Conservation (phyloP, 768 basidiomycete species). For the Tricholoma furcatifolium region DNA sequence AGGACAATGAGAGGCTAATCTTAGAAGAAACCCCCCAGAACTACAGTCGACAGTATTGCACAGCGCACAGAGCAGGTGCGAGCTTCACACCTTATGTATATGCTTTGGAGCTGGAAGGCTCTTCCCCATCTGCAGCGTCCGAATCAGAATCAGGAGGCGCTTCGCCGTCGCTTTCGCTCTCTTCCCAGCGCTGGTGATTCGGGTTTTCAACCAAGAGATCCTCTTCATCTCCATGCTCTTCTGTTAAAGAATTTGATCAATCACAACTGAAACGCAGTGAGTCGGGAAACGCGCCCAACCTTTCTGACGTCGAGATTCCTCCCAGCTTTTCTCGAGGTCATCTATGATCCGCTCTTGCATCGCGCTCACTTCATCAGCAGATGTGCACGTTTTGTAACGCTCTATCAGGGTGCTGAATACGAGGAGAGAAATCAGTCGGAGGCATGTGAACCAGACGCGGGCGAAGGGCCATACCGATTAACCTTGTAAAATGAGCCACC, state of each 20-base stretch:
- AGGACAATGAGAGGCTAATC: no score
- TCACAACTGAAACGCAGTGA: neutral
- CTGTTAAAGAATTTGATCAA: conserved; percentile 12
- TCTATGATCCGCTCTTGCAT: conserved; percentile 70
- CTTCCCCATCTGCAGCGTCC: conserved; percentile 16
- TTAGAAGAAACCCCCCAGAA: no score
- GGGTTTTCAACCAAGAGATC: conserved; percentile 72
- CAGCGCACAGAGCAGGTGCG: no score
- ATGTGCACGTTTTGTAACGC: conserved; percentile 71
- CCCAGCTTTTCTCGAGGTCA: conserved; percentile 64
- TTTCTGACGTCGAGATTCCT: conserved; percentile 51
- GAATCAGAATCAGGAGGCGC: conserved; percentile 14
- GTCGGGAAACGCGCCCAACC: conserved; percentile 30
- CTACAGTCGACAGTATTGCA: no score
- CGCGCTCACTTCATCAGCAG: conserved; percentile 52
- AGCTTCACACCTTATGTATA: no score
- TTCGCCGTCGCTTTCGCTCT: conserved; percentile 12
- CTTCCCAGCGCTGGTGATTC: conserved; percentile 42
- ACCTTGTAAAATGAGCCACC: conserved; percentile 85
- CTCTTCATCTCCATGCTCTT: conserved; percentile 35
- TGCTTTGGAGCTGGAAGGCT: neutral
- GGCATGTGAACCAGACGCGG: neutral
- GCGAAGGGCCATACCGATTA: conserved; percentile 56
- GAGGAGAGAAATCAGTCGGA: neutral
- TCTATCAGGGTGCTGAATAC: conserved; percentile 57